A percentile compares a stretch with the other conserved stretches of the same genome.
These are phyloP conservation scores for Iris macrosiphon DNA, from an alignment of 106 monocot genomes.

Conservation along the genomic window DNA sequence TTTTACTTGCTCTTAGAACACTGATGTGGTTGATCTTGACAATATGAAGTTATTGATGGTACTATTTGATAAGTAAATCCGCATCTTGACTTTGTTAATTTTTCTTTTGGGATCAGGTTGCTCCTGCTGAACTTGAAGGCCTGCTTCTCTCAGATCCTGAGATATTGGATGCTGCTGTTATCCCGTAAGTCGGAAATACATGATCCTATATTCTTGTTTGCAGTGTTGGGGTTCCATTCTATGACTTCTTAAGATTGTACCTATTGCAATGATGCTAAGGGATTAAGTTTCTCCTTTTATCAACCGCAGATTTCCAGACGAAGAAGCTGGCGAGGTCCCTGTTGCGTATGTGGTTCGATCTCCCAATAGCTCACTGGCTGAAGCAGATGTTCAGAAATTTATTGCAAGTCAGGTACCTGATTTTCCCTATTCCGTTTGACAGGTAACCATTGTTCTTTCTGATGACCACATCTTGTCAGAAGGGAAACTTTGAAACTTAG, in stretches of 20 bases:
- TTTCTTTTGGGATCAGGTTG: constrained; percentile 55
- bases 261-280: background rate
- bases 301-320: constrained; percentile 63
- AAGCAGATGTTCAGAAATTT: constrained; percentile 61
- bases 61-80: too few species aligned
- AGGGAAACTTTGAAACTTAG: too few species aligned
- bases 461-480: too few species aligned
- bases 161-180: constrained; percentile 88
- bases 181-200: constrained; percentile 49
- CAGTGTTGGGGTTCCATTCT: background rate
- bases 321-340: constrained; percentile 87
- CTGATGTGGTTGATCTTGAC: too few species aligned
- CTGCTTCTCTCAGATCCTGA: constrained; percentile 80
- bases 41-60: too few species aligned
- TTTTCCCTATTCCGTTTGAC: too few species aligned
- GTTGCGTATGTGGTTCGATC: constrained; percentile 73
- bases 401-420: constrained; percentile 77
- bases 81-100: too few species aligned
- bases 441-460: too few species aligned
- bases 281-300: background rate
- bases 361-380: constrained; percentile 48
- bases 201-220: background rate
- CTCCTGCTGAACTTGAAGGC: constrained; percentile 92
- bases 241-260: background rate
- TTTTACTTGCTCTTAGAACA: too few species aligned